Base-by-base conservation (phyloP, 2,329 filamentous ascomycete species). In the Fusarium fracticaudum region DNA sequence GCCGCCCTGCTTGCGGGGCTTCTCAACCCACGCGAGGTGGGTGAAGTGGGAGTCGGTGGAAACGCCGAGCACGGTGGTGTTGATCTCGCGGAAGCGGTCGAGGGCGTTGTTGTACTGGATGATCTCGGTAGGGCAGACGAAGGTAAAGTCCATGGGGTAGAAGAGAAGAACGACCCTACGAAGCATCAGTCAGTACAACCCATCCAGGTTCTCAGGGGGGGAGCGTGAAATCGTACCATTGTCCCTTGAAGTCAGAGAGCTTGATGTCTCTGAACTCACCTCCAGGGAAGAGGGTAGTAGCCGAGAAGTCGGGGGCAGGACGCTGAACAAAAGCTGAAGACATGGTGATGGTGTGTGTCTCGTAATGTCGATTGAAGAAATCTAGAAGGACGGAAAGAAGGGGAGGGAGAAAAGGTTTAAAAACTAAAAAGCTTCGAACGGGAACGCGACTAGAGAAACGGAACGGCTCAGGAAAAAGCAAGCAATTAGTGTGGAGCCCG, bases 111-210 rank as follows among this genome's bases (percentile, higher is more conserved):
- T 89, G 84, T 89, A 92, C 78, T 90, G 89, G 78, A 90, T 87
- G 82, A 92, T 91, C 82, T 92, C 89, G 79, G 88, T 90, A 35
- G 89, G 89, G 84, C 90, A 92, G 79, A 92, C 89, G 76, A 91
- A 92, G 75, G 90, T 91, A 86, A 90, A 92, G 77, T 91, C 90
- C 83, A 91, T 90, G 65, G 90, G 90, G 81, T 91, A 89, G 85
- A 92, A 92, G 73, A 89, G 87, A 40, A 92, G 88, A 76, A 91
- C 85, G 67, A 91, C 87, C 90, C 90, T 86, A 33, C 1, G n/a
- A 26, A 26, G 13, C 6, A 12, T 17, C 10, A 37, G 44, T 59
- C 29, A 48, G 50, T n/a, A 55, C 8, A 2, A 20, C 10, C 50
- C 43, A 66, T 54, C 50, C 26, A 22, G 63, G 44, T 41, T 15